These are phyloP conservation scores for Claviceps cyperi DNA, from an alignment of 2,329 filamentous ascomycete species.

Conservation along the genomic window DNA sequence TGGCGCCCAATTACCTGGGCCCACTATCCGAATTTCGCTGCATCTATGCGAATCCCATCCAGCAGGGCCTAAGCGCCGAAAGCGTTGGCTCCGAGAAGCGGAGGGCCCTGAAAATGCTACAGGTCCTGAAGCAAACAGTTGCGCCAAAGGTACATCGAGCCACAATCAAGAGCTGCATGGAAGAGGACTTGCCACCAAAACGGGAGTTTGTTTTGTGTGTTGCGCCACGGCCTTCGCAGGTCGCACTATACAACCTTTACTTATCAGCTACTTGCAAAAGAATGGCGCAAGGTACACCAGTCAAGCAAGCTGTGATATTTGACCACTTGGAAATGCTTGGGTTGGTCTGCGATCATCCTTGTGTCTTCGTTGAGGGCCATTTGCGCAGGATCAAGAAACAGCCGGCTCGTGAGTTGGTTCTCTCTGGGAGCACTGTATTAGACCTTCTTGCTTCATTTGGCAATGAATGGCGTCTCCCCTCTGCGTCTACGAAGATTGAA, in stretches of 20 bases:
- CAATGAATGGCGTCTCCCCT: slow-evolving; percentile 28
- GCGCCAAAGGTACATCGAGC: slow-evolving; percentile 65
- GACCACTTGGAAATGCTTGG: too few relatives aligned
- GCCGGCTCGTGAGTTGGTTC: too few relatives aligned
- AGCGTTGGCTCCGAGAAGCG: slow-evolving; percentile 42
- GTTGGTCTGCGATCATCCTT: too few relatives aligned
- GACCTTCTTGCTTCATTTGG: slow-evolving; percentile 22
- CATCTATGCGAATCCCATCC: slow-evolving; percentile 61
- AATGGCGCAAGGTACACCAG: not conserved
- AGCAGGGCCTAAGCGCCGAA: slow-evolving; percentile 53
- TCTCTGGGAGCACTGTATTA: slow-evolving; percentile 13
- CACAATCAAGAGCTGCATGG: slow-evolving; percentile 50
- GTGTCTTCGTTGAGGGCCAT: too few relatives aligned
- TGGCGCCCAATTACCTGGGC: slow-evolving; percentile 66
- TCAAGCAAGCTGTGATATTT: too few relatives aligned
- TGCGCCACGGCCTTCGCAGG: slow-evolving; percentile 52
- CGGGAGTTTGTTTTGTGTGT: slow-evolving; percentile 70
- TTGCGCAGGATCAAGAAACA: too few relatives aligned
- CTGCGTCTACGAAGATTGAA: slow-evolving; percentile 52
- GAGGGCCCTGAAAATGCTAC: slow-evolving; percentile 49
- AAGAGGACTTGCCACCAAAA: slow-evolving; percentile 56
- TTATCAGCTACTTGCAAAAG: slow-evolving; percentile 14
- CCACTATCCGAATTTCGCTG: slow-evolving; percentile 49
- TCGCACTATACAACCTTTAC: slow-evolving; percentile 41
- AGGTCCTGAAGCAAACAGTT: slow-evolving; percentile 56